Conservation (phyloP, 2,329 filamentous ascomycete species). For the Madurella mycetomatis region DNA sequence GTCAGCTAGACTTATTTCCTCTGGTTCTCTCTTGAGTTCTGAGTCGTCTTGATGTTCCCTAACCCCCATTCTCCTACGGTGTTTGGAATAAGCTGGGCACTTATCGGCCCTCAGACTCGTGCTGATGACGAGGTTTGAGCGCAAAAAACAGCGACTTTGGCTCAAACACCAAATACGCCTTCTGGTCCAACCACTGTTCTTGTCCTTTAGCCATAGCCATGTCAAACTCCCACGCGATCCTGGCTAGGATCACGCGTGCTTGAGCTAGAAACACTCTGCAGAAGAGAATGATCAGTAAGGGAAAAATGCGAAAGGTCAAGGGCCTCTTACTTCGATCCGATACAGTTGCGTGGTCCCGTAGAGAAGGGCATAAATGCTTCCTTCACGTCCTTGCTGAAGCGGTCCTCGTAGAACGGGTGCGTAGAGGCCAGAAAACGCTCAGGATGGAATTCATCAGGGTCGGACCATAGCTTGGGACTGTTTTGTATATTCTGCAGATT, state of each 20-base stretch:
- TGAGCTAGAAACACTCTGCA: conserved; percentile 7
- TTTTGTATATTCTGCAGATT: conserved; percentile 13
- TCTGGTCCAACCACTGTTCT: conserved; percentile 8
- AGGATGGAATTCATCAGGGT: not conserved
- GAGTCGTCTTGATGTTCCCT: no score
- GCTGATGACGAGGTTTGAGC: not conserved
- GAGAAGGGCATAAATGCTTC: conserved; percentile 6
- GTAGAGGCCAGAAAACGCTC: conserved; percentile 1
- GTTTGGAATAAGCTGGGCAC: no score
- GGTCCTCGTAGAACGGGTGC: not conserved
- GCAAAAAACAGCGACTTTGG: conserved; percentile 5
- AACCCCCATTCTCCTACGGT: no score
- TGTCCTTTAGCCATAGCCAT: conserved; percentile 1
- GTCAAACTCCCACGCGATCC: conserved; percentile 5
- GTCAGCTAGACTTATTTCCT: no score
- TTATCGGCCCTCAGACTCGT: not conserved
- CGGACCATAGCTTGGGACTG: conserved; percentile 2
- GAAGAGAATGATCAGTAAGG: no score
- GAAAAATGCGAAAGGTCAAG: no score
- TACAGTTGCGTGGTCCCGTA: conserved; percentile 1
- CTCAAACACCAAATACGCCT: conserved; percentile 12
- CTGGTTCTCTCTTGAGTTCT: no score
- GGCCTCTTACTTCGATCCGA: conserved; percentile 4
- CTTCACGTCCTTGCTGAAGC: conserved; percentile 1
- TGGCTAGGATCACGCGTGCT: conserved; percentile 6